Percentiles rank a stretch among this genome's conserved stretches.
Conservation (phyloP, 495 filamentous ascomycete genomes). For the Acidiella bohemica region DNA sequence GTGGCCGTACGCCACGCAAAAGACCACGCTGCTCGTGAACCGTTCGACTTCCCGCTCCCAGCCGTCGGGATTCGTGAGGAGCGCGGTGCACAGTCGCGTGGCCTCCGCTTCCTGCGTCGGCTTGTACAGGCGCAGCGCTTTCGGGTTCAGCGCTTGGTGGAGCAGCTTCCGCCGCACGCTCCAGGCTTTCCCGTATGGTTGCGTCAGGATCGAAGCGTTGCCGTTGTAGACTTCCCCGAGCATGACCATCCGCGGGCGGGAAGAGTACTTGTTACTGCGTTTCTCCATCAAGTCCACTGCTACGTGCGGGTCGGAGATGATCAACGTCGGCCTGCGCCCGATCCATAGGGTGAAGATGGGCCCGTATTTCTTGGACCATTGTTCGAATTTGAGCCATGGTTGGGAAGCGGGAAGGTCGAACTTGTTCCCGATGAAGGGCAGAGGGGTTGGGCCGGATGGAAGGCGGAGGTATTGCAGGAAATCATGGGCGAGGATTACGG, state of each 20-base stretch:
- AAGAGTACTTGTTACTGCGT: constrained; percentile 39
- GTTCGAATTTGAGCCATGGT: constrained; percentile 47
- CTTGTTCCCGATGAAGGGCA: constrained; percentile 45
- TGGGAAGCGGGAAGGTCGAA: constrained; percentile 38
- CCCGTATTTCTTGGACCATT: constrained; percentile 40
- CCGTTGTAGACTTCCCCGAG: constrained; percentile 41
- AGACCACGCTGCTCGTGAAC: constrained; percentile 51
- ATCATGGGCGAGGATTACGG: constrained; percentile 10
- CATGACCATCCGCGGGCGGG: constrained; percentile 41
- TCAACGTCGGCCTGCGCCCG: constrained; percentile 47
- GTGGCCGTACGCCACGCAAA: constrained; percentile 49
- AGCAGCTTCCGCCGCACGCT: constrained; percentile 30
- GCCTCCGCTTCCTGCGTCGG: constrained; percentile 33
- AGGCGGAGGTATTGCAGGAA: constrained; percentile 16
- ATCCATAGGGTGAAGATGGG: constrained; percentile 51
- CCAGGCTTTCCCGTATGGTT: constrained; percentile 37
- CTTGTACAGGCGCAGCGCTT: constrained; percentile 37
- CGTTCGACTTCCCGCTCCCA: constrained; percentile 53
- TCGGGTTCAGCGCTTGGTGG: constrained; percentile 33
- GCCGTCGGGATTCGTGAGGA: constrained; percentile 25
- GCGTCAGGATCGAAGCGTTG: constrained; percentile 37
- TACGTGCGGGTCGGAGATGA: constrained; percentile 48
- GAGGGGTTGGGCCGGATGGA: constrained; percentile 43
- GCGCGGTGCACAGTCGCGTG: constrained; percentile 24
- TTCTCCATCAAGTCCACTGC: constrained; percentile 46